Conservation (phyloP, 495 filamentous ascomycete genomes). For the Baudoinia panamericana region DNA sequence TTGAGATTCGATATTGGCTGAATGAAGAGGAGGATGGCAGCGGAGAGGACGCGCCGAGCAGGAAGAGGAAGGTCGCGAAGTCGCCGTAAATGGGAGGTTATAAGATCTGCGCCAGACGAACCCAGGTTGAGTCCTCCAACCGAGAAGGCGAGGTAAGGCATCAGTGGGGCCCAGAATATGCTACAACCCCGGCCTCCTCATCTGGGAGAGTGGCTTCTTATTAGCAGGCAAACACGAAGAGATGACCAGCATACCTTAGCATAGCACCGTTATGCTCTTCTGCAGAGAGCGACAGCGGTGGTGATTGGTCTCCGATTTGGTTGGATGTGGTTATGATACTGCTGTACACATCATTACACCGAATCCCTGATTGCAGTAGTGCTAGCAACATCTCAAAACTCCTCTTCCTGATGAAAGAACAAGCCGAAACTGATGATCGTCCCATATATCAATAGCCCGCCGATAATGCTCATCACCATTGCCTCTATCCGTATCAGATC, state of each 20-base stretch:
- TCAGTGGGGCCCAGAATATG: too few relatives aligned
- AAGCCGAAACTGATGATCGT: conserved; percentile 95
- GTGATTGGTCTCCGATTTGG: too few relatives aligned
- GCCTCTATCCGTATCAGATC: conserved; percentile 66
- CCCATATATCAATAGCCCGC: conserved; percentile 87
- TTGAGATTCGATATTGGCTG: conserved; percentile 8
- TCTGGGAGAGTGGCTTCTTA: too few relatives aligned
- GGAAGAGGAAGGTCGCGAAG: neutral
- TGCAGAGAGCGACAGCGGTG: too few relatives aligned
- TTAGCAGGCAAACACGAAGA: too few relatives aligned
- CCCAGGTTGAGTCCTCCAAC: too few relatives aligned
- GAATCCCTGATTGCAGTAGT: neutral
- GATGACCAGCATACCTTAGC: too few relatives aligned
- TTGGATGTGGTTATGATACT: neutral
- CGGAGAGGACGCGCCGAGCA: too few relatives aligned
- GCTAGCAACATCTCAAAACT: conserved; percentile 6
- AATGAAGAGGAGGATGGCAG: conserved; percentile 22
- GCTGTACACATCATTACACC: neutral
- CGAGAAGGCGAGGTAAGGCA: too few relatives aligned
- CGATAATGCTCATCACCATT: conserved; percentile 89
- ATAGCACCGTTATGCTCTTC: too few relatives aligned
- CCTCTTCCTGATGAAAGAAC: conserved; percentile 94
- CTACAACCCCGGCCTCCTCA: too few relatives aligned
- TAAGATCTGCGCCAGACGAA: too few relatives aligned
- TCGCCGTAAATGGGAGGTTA: neutral